phyloP scores from a whole-genome alignment of 2,329 filamentous ascomycete genomes.

The Aspergillus fijiensis region DNA sequence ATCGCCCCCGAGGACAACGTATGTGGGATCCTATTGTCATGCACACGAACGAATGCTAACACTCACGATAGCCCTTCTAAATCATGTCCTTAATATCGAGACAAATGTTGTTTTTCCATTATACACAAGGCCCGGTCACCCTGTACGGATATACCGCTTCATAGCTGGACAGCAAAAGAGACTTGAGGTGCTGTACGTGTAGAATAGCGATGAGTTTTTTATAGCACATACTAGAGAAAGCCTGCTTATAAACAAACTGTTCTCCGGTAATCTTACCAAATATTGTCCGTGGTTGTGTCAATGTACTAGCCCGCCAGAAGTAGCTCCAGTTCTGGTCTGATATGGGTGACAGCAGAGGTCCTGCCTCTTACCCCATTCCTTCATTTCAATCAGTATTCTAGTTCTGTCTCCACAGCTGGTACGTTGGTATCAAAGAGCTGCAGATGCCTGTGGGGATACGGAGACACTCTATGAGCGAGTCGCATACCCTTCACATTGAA shows the following conservation, averaged over 20 bases:
- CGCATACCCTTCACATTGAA: too few species aligned
- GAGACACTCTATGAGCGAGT: too few species aligned
- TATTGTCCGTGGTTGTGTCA: background rate
- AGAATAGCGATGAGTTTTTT: slow-evolving; percentile 40
- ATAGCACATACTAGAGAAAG: slow-evolving; percentile 37
- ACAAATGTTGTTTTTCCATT: slow-evolving; percentile 9
- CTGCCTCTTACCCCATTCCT: too few species aligned
- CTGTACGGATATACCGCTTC: slow-evolving; percentile 16
- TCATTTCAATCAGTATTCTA: too few species aligned
- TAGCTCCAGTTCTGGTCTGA: too few species aligned
- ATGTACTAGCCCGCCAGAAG: background rate
- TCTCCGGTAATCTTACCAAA: background rate
- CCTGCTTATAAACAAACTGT: background rate
- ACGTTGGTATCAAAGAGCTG: too few species aligned
- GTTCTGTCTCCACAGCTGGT: too few species aligned
- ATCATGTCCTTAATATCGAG: slow-evolving; percentile 11
- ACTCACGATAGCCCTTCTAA: slow-evolving; percentile 36
- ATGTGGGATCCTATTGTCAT: slow-evolving; percentile 23
- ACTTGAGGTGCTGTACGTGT: slow-evolving; percentile 29
- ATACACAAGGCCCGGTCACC: slow-evolving; percentile 10
- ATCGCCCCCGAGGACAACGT: slow-evolving; percentile 64
- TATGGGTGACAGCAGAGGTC: too few species aligned
- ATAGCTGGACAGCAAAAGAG: slow-evolving; percentile 13
- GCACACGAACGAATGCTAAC: slow-evolving; percentile 21
- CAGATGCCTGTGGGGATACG: too few species aligned